A percentile compares a stretch with the other conserved stretches of the same genome.
These are phyloP conservation scores for Setomelanomma holmii DNA, from an alignment of 2,329 filamentous ascomycete genomes.

Conservation along the genomic window DNA sequence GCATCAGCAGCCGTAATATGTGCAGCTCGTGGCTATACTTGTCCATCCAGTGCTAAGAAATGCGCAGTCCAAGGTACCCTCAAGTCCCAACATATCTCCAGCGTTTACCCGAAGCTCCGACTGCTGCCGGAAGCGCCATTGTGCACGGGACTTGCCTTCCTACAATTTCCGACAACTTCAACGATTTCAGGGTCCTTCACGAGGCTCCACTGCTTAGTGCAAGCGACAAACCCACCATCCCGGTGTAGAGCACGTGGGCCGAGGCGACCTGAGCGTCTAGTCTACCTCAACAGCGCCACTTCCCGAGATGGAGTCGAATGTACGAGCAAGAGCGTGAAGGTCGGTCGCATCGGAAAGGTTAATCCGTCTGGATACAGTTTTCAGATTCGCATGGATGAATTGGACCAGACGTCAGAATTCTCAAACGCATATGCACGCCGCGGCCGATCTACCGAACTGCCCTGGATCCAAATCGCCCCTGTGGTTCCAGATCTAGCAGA, in stretches of 20 bases:
- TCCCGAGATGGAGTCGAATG: not conserved
- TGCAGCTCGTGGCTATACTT: not conserved
- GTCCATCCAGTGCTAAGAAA: not conserved
- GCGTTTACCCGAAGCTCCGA: constrained; percentile 24
- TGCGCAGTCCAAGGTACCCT: not conserved
- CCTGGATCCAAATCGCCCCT: not conserved
- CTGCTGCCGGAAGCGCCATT: constrained; percentile 11
- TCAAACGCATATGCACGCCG: not conserved
- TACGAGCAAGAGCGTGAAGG: not conserved
- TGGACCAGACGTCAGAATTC: not conserved
- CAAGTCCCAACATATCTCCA: constrained; percentile 9
- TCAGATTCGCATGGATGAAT: too few species aligned
- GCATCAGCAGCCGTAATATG: not conserved
- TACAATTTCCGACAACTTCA: constrained; percentile 31
- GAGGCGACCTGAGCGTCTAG: constrained; percentile 16
- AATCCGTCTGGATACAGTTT: not conserved
- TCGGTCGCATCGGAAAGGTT: not conserved
- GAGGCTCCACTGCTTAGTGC: constrained; percentile 22
- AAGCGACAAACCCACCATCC: constrained; percentile 21
- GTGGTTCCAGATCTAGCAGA: not conserved
- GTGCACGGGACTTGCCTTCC: constrained; percentile 22
- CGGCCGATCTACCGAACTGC: not conserved
- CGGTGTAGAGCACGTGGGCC: constrained; percentile 25
- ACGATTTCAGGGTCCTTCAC: constrained; percentile 28
- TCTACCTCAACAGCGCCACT: constrained; percentile 24